A percentile compares a stretch with the other conserved stretches of the same genome.
These are phyloP conservation scores for Mycena venus DNA, from an alignment of 768 basidiomycete species.

Conservation along the genomic window DNA sequence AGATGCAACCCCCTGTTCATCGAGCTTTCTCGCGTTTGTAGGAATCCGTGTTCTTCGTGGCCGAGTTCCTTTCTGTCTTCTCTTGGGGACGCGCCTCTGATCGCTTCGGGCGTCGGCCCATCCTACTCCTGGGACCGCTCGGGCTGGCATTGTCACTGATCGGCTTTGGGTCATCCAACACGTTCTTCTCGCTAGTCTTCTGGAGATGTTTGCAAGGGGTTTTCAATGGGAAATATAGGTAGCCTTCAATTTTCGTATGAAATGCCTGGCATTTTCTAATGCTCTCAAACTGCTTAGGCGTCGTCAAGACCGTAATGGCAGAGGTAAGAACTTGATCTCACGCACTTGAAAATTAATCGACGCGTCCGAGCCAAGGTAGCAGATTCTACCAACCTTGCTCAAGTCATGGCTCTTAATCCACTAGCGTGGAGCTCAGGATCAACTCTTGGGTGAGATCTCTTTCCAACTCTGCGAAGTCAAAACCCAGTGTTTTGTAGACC, in stretches of 20 bases:
- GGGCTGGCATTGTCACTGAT: conserved; percentile 43
- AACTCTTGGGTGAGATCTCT: conserved; percentile 31
- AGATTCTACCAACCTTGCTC: conserved; percentile 36
- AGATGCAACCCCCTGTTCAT: neutral
- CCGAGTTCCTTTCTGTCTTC: conserved; percentile 42
- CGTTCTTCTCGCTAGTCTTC: conserved; percentile 40
- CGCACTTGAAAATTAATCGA: neutral
- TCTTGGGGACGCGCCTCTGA: conserved; percentile 48
- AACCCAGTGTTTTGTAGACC: conserved; percentile 21
- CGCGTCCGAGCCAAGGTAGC: conserved; percentile 22
- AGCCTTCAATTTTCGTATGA: neutral
- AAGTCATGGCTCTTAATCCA: conserved; percentile 33
- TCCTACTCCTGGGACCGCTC: conserved; percentile 46
- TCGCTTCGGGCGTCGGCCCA: conserved; percentile 45
- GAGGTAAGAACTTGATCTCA: conserved; percentile 35
- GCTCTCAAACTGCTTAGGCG: conserved; percentile 21
- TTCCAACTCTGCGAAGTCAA: neutral
- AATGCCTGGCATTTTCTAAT: too few relatives aligned
- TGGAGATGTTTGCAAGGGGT: conserved; percentile 43
- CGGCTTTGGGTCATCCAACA: conserved; percentile 46
- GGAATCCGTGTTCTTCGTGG: conserved; percentile 47
- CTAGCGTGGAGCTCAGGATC: conserved; percentile 35
- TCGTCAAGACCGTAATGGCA: conserved; percentile 45
- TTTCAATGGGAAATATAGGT: conserved; percentile 44
- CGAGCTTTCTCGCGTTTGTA: neutral